Percentiles rank a stretch among this genome's conserved stretches.
These are phyloP conservation scores for Aspergillus homomorphus DNA, from an alignment of 495 filamentous ascomycete genomes.

Conservation along the genomic window DNA sequence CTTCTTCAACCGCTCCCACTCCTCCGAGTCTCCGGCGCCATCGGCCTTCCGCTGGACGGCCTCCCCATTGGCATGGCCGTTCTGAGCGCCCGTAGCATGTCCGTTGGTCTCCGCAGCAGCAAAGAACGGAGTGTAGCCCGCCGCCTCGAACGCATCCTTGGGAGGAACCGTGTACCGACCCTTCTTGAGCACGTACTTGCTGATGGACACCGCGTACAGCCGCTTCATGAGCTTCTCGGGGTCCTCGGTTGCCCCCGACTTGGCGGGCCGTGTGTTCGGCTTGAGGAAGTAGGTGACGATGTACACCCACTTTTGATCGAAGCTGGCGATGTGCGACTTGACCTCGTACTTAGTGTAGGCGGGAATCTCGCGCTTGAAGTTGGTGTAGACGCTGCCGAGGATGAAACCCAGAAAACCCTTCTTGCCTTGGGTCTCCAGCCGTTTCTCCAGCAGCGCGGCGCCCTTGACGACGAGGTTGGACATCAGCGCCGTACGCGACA, in stretches of 20 bases:
- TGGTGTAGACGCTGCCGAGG: slow-evolving; percentile 65
- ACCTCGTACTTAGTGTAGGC: slow-evolving; percentile 70
- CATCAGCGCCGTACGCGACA: slow-evolving; percentile 60
- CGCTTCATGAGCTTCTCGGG: slow-evolving; percentile 30
- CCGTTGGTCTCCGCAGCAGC: slow-evolving; percentile 4
- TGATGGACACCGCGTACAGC: slow-evolving; percentile 66
- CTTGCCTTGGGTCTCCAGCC: slow-evolving; percentile 31
- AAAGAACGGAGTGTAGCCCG: slow-evolving; percentile 49
- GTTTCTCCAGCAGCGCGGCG: slow-evolving; percentile 34
- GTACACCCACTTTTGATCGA: slow-evolving; percentile 74
- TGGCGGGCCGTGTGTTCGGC: too few relatives aligned
- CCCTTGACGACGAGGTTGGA: slow-evolving; percentile 51
- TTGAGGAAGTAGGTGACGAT: slow-evolving; percentile 62
- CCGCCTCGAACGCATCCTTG: slow-evolving; percentile 61
- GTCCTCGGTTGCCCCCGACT: slow-evolving; percentile 34
- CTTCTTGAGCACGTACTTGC: slow-evolving; percentile 79
- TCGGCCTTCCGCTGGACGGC: slow-evolving; percentile 11
- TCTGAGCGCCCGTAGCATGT: slow-evolving; percentile 11
- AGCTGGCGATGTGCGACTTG: slow-evolving; percentile 65
- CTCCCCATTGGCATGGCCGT: slow-evolving; percentile 9
- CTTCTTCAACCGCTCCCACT: slow-evolving; percentile 42
- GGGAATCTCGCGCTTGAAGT: slow-evolving; percentile 67
- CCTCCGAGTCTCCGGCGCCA: slow-evolving; percentile 8
- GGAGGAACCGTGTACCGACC: slow-evolving; percentile 76
- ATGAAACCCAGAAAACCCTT: slow-evolving; percentile 48